phyloP scores from a whole-genome alignment of 2,329 filamentous ascomycete species.

The Colletotrichum truncatum region DNA sequence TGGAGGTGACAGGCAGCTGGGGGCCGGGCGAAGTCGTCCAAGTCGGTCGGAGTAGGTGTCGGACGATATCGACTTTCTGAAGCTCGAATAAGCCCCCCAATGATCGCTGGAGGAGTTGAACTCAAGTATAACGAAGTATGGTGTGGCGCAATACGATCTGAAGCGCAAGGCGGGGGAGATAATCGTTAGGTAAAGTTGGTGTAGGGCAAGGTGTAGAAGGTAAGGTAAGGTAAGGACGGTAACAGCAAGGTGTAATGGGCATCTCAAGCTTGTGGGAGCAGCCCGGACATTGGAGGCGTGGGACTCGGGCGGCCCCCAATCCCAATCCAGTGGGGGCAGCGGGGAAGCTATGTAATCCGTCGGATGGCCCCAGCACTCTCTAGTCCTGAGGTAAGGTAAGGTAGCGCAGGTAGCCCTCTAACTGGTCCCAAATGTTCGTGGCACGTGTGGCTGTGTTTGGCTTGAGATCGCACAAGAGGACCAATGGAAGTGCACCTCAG shows the following conservation, averaged over 20 bases:
- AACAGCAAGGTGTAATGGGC: background rate
- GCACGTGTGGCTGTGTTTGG: constrained; percentile 17
- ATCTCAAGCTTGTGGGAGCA: background rate
- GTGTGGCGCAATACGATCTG: background rate
- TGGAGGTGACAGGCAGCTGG: background rate
- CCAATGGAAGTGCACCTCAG: background rate
- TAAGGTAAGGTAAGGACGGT: background rate
- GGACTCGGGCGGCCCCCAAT: constrained; percentile 1
- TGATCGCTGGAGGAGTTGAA: background rate
- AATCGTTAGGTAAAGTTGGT: background rate
- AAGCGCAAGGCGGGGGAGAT: no score
- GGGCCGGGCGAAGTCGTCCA: background rate
- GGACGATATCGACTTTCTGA: background rate
- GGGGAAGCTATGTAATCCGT: constrained; percentile 28
- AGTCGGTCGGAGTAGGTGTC: background rate
- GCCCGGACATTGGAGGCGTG: background rate
- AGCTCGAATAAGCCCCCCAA: background rate
- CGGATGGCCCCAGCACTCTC: constrained; percentile 10
- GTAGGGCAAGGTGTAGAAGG: background rate
- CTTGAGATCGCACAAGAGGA: background rate
- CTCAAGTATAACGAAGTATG: no score
- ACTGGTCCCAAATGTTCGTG: constrained; percentile 2
- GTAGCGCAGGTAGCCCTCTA: no score
- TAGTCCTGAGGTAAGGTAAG: background rate
- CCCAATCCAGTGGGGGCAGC: constrained; percentile 22